Evolutionary conservation across 768 basidiomycete species (phyloP).

Genomic region (Tylopilus felleus): DNA sequence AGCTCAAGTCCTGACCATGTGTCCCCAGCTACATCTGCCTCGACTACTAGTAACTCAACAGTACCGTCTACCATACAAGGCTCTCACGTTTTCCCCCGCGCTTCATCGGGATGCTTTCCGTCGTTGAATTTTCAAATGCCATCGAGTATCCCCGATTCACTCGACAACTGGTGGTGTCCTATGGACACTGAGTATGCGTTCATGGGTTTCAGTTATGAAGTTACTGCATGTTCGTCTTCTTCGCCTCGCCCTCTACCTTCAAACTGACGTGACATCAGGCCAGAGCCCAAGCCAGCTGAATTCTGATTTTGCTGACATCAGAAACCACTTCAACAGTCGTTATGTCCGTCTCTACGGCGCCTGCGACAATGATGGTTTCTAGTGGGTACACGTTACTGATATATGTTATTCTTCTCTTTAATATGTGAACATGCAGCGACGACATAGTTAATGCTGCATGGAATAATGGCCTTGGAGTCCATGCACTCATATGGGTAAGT

Average conservation of each 20-base stretch:
- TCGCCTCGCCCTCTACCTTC: background rate
- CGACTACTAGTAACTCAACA: no score
- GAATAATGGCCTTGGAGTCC: conserved; percentile 64
- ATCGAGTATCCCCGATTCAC: conserved; percentile 38
- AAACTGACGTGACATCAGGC: conserved; percentile 37
- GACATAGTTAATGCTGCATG: conserved; percentile 68
- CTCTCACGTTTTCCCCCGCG: no score
- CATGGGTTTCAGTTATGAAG: conserved; percentile 74
- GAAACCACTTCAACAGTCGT: conserved; percentile 54
- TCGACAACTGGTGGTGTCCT: conserved; percentile 64
- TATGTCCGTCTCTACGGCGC: conserved; percentile 55
- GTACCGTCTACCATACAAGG: no score
- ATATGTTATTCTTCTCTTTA: conserved; percentile 14
- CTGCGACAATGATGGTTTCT: conserved; percentile 41
- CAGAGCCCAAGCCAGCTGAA: conserved; percentile 51
- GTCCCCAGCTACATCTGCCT: no score
- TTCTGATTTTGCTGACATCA: conserved; percentile 61
- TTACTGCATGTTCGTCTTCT: conserved; percentile 51
- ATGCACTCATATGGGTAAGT: conserved; percentile 72
- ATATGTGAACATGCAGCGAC: conserved; percentile 37
- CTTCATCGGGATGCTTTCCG: conserved; percentile 33
- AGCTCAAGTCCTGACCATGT: background rate
- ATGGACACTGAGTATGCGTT: conserved; percentile 66
- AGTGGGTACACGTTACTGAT: conserved; percentile 22
- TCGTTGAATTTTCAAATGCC: conserved; percentile 55